Evolutionary conservation across 83 land plant genomes (phyloP), one percentile per base, ranked within the genome.

Genomic region (Larix sibirica): DNA sequence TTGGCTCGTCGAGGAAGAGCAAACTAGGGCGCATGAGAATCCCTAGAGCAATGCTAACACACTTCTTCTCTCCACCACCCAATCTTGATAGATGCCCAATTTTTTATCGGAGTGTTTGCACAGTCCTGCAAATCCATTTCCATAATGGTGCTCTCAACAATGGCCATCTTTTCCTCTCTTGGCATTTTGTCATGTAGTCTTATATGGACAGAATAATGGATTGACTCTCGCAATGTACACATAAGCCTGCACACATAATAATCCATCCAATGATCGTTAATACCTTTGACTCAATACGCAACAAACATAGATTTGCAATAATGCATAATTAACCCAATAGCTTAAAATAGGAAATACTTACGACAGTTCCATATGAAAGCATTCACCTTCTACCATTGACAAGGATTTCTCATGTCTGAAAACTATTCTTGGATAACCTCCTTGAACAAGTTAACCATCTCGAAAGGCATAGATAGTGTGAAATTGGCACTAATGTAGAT

Each of bases 31-130:
- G 81, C 10, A 93, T 95, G 63, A 95, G 90, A 74, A 94, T 89
- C 68, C 94, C 98, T 4, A 94, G 47, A 2, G 93, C 96, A 56
- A 95, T 92, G 85, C 95, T 94, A 2, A 95, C 79, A 36, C 95
- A 83, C 77, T 90, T 87, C 89, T 87, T 92, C 85, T 94, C 95
- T 0, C 96, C 97, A 1, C 94, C 94, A 56, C 97, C 93, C 1
- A 95, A 83, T 0, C 97, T 96, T 63, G 95, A 81, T 67, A 87
- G 65, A 36, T 95, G 96, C 98, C 98, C 98, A 94, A 79, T 92
- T 95, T 4, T 96, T 96, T 1, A 95, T 88, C 23, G 81, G 6
- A 3, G 83, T 77, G 40, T 92, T 85, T 0, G 89, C 88, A 68
- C 95, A 90, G 14, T 89, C 95, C 60, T 88, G 88, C 26, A 95